Base-by-base conservation (phyloP, 345 rosid species). In the Eucalyptus virginea region DNA sequence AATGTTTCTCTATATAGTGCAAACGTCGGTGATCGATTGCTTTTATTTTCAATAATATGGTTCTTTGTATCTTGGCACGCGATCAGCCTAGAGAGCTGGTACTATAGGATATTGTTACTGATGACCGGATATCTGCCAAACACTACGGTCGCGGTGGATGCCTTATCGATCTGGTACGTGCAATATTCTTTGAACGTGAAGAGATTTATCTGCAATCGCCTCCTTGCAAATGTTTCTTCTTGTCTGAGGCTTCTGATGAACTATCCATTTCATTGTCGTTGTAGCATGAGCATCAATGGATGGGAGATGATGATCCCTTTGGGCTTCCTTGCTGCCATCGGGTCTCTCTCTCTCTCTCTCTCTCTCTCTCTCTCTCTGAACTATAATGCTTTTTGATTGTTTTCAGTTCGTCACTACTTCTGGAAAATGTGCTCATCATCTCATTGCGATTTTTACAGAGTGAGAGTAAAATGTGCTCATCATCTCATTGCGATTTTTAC, bases 71-170 rank as follows among this genome's bases (percentile, higher is more conserved):
- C 60, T 81, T 14, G 28, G 30, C 26, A 72, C 14, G 45, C 81
- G 87, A 34, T 72, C 92, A 93, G 94, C 81, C 81, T 93, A 91
- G 94, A 93, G 86, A 93, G 91, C 85, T 93, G 94, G 94, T 93
- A 93, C 88, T 93, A 93, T 62, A 89, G 92, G 60, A 92, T 93
- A 49, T 83, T 93, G 87, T 88, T 93, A 14, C 52, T 93, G 86
- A 93, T 93, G 94, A 92, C 93, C 6, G 93, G 93, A 37, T 86
- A 88, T 72, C 32, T 92, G 50, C 28, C 37, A 34, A 62, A 92
- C 72, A 92, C 92, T 32, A 93, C 93, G 16, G 4, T 93, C 18
- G 93, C 93, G 6, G 91, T 92, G 86, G 94, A 92, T 83, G 94
- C 93, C 24, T 88, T 93, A 60, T 92, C 93, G 5, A 47, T 93